A percentile compares a stretch with the other conserved stretches of the same genome.
Evolutionary conservation across 345 rosid genomes (phyloP).

Genomic region (Moringa oleifera): DNA sequence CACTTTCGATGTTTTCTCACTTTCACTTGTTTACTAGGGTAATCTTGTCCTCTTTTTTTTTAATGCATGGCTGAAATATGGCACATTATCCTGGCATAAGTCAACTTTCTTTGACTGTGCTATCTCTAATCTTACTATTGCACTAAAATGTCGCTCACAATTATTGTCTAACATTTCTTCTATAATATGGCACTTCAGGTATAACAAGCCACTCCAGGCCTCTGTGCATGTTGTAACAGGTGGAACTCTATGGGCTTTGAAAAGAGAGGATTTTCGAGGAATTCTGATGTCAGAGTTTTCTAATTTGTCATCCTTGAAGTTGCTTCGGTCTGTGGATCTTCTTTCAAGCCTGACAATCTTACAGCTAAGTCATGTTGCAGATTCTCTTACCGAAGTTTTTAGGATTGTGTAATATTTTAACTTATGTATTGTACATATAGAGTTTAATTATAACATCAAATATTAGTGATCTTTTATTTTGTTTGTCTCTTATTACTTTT

Average conservation of each 20-base stretch:
- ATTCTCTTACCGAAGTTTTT: conserved; percentile 67
- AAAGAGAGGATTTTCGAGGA: conserved; percentile 98
- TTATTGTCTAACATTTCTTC: too few relatives aligned
- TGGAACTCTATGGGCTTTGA: conserved; percentile 92
- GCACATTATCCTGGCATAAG: not conserved
- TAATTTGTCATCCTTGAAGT: conserved; percentile 83
- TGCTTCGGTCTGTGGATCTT: conserved; percentile 89
- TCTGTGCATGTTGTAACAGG: conserved; percentile 86
- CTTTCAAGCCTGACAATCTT: conserved; percentile 87
- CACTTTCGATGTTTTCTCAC: not conserved
- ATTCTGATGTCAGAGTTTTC: conserved; percentile 89
- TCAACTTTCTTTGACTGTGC: conserved; percentile 1
- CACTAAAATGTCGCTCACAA: not conserved
- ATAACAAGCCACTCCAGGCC: conserved; percentile 95
- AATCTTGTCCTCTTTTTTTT: too few relatives aligned
- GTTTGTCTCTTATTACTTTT: too few relatives aligned
- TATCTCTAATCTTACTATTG: too few relatives aligned
- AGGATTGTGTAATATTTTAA: too few relatives aligned
- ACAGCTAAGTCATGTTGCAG: conserved; percentile 93
- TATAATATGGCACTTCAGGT: conserved; percentile 40
- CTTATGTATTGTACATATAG: too few relatives aligned
- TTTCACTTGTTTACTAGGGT: not conserved
- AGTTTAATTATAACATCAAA: too few relatives aligned
- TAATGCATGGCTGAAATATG: not conserved
- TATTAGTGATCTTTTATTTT: too few relatives aligned